These are phyloP conservation scores for Corchorus capsularis DNA, from an alignment of 345 rosid species.

Conservation along the genomic window DNA sequence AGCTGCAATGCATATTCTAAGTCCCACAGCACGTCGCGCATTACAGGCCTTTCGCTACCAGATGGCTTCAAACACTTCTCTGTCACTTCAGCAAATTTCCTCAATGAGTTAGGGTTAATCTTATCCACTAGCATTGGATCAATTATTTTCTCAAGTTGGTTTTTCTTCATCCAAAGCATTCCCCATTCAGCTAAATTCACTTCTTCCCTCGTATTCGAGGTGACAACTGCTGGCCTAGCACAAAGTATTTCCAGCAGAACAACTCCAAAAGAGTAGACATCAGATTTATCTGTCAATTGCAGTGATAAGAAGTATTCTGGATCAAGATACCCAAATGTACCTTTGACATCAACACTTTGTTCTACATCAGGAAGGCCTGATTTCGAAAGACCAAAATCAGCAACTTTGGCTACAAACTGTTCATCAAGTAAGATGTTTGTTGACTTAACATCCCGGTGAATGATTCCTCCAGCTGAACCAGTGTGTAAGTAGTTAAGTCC, in stretches of 20 bases:
- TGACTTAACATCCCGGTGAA: slow-evolving; percentile 63
- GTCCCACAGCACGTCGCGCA: slow-evolving; percentile 69
- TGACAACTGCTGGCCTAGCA: slow-evolving; percentile 49
- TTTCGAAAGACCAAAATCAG: slow-evolving; percentile 63
- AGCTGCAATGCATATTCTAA: slow-evolving; percentile 49
- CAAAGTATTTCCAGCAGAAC: slow-evolving; percentile 58
- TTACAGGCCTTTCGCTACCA: slow-evolving; percentile 49
- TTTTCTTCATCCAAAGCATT: slow-evolving; percentile 32
- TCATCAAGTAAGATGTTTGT: slow-evolving; percentile 59
- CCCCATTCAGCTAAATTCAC: slow-evolving; percentile 63
- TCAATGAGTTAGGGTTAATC: slow-evolving; percentile 42
- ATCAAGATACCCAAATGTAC: slow-evolving; percentile 64
- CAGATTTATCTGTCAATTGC: slow-evolving; percentile 58
- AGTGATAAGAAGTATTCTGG: slow-evolving; percentile 52
- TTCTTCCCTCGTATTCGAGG: slow-evolving; percentile 35
- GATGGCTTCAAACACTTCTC: slow-evolving; percentile 62
- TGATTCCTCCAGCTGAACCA: slow-evolving; percentile 42
- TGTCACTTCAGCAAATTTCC: slow-evolving; percentile 47
- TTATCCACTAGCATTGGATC: slow-evolving; percentile 38
- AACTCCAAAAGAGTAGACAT: slow-evolving; percentile 62
- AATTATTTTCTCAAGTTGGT: slow-evolving; percentile 39
- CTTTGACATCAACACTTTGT: slow-evolving; percentile 46
- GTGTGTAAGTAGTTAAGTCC: slow-evolving; percentile 59
- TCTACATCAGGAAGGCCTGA: slow-evolving; percentile 33
- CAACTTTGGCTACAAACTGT: slow-evolving; percentile 51